phyloP scores from a whole-genome alignment of 2,329 filamentous ascomycete genomes.

The Alternaria sp. region DNA sequence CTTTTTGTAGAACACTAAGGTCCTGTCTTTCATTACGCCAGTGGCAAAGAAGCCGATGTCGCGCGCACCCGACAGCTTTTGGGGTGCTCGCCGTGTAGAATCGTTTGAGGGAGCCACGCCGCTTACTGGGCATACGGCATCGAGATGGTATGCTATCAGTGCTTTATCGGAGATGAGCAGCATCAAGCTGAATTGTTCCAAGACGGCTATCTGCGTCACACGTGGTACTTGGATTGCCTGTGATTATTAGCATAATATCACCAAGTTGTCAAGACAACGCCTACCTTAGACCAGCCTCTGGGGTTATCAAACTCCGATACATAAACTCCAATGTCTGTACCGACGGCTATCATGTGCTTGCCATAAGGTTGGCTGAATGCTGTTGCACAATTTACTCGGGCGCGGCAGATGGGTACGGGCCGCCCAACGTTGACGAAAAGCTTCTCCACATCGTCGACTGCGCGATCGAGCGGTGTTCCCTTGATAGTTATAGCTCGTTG shows the following conservation, averaged over 20 bases:
- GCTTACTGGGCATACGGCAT: constrained; percentile 72
- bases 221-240: constrained; percentile 78
- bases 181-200: constrained; percentile 95
- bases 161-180: constrained; percentile 91
- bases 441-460: constrained; percentile 87
- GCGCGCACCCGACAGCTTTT: constrained; percentile 84
- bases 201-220: constrained; percentile 91
- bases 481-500: constrained; percentile 78
- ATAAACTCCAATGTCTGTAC: constrained; percentile 93
- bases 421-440: constrained; percentile 72
- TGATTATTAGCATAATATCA: constrained; percentile 36
- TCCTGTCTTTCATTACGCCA: constrained; percentile 95
- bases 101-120: constrained; percentile 71
- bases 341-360: constrained; percentile 88
- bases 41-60: constrained; percentile 98
- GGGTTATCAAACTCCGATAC: constrained; percentile 89
- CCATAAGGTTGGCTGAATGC: constrained; percentile 84
- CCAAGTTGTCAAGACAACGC: constrained; percentile 37
- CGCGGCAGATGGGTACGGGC: constrained; percentile 81
- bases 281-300: constrained; percentile 87
- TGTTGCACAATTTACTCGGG: constrained; percentile 90
- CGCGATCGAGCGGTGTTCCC: constrained; percentile 89
- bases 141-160: constrained; percentile 91
- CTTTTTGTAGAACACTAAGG: constrained; percentile 96
- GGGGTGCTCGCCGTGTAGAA: constrained; percentile 83